Conservation (phyloP, 2,329 filamentous ascomycete genomes). For the Tolypocladium tundrense region DNA sequence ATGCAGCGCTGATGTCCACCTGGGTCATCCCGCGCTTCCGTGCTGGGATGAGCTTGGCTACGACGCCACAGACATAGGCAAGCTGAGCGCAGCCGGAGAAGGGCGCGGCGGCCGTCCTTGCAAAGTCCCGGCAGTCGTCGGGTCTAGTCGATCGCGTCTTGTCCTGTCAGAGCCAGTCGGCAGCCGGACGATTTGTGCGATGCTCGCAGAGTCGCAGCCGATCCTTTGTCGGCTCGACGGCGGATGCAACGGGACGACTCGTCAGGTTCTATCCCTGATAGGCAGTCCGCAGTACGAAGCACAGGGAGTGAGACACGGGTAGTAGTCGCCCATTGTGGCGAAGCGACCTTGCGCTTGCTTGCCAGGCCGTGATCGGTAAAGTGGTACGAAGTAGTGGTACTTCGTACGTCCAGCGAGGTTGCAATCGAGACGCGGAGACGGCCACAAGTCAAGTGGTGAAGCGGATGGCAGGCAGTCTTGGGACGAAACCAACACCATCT, state of each 20-base stretch:
- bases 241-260: neutral
- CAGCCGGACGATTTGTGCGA: neutral
- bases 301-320: neutral
- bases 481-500: neutral
- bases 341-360: neutral
- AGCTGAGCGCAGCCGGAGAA: neutral
- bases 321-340: neutral
- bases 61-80: neutral
- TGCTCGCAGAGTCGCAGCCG: neutral
- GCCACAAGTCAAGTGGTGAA: neutral
- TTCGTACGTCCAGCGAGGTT: neutral
- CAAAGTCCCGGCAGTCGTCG: neutral
- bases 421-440: neutral
- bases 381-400: neutral
- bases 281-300: neutral
- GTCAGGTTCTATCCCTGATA: neutral
- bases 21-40: neutral
- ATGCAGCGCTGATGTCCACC: neutral
- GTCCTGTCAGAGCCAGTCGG: neutral
- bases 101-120: no score
- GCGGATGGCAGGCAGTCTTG: neutral
- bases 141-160: neutral
- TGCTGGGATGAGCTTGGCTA: neutral
- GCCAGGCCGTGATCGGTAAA: neutral
- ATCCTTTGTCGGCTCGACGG: neutral